Percentiles rank a stretch among this genome's conserved stretches.
Evolutionary conservation across 208 protist species (phyloP).

Genomic region (Leishmania gerbilli): DNA sequence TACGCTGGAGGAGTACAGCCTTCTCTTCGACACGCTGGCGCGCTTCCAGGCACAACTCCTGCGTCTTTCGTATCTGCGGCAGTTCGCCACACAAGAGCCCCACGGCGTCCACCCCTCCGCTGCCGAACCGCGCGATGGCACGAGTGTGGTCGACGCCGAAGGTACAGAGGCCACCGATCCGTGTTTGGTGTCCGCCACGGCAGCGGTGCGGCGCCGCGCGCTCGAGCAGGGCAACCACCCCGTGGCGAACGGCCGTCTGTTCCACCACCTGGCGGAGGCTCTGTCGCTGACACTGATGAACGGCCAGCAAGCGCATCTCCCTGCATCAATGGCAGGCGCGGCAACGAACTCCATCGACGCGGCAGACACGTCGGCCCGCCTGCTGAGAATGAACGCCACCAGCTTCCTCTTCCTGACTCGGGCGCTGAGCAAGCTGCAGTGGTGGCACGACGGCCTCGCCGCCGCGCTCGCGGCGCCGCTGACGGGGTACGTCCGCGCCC

Average conservation of each 20-base stretch:
- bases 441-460: conserved; percentile 39
- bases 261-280: conserved; percentile 25
- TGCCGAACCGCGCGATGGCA: background rate
- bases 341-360: background rate
- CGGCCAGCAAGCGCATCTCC: background rate
- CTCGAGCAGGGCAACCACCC: conserved; percentile 29
- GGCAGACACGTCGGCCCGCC: conserved; percentile 27
- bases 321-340: background rate
- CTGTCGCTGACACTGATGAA: conserved; percentile 31
- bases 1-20: conserved; percentile 15
- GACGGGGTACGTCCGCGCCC: conserved; percentile 38
- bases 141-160: background rate
- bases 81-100: background rate
- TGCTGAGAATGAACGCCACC: conserved; percentile 26
- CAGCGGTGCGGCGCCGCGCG: background rate
- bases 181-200: background rate
- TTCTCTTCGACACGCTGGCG: conserved; percentile 58
- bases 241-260: conserved; percentile 46
- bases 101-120: background rate
- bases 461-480: conserved; percentile 47
- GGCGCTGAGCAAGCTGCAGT: conserved; percentile 61
- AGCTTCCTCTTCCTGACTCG: conserved; percentile 69
- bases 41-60: conserved; percentile 41
- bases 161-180: background rate
- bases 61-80: background rate